These are phyloP conservation scores for Nicotiana undulata DNA, from an alignment of 257 asterid species.

Conservation along the genomic window DNA sequence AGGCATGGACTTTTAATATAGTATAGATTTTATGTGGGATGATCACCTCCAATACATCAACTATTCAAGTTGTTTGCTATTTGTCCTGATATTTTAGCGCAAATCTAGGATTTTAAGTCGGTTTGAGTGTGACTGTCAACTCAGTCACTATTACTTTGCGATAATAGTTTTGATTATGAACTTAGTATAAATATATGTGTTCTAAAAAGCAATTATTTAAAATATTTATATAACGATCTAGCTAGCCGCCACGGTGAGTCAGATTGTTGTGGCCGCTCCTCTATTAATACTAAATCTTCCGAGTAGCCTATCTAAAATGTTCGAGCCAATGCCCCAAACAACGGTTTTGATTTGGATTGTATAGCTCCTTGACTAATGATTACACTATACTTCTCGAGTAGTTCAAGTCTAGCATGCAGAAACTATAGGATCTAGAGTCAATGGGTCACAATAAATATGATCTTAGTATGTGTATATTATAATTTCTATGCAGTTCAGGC, in stretches of 20 bases:
- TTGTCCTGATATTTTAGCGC: not conserved
- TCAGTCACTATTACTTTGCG: not conserved
- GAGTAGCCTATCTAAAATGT: too few species aligned
- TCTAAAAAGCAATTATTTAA: too few species aligned
- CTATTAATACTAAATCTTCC: too few species aligned
- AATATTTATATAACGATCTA: too few species aligned
- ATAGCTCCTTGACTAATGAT: not conserved
- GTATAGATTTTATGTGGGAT: not conserved
- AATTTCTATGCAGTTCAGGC: too few species aligned
- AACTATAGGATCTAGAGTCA: not conserved
- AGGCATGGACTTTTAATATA: too few species aligned
- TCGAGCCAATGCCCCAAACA: not conserved
- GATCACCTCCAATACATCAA: not conserved
- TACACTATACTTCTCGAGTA: not conserved
- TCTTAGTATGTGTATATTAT: too few species aligned
- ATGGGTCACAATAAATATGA: not conserved
- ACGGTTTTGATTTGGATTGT: not conserved
- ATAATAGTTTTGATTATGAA: not conserved
- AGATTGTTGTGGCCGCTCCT: too few species aligned
- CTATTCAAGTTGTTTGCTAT: not conserved
- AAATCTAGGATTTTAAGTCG: not conserved
- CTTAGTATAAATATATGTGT: too few species aligned
- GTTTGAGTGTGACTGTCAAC: not conserved
- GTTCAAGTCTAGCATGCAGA: not conserved
- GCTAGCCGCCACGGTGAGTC: accelerated